Evolutionary conservation across 208 protist species (phyloP), one percentile per base, ranked within the genome.

Genomic region (Phytomonas francai): DNA sequence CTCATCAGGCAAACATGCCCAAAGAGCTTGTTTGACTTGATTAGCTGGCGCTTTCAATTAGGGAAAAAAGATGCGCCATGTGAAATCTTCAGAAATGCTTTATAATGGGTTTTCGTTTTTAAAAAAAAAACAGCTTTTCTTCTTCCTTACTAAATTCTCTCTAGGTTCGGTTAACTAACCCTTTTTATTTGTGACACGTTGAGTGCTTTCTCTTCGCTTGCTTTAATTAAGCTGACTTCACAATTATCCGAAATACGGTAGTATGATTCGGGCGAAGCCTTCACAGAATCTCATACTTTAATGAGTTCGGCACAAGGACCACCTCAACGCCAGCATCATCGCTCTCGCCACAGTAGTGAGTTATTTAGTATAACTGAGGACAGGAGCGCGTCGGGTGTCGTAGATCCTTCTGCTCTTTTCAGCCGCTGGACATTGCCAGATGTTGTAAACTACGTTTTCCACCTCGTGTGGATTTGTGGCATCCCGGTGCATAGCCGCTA

Each of bases 391-490:
- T 0, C 42, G 54, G 25, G 11, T n/a, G 12, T 16, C 42, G 25
- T 33, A 54, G 27, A 5, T 36, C 27, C 14, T 42, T 7, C 49
- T 45, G 8, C 39, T 11, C 39, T 45, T 14, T 45, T 45, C 11
- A 45, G 39, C 39, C 19, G 11, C 31, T 79, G 83, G 83, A 63
- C 66, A 0, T 14, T 45, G 9, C 11, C 39, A 19, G 87, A 88
- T 30, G 68, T 88, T 0, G 65, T 68, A 34, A 70, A 80, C 12
- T 77, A 91, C 59, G 54, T 94, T 42, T 88, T 91, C 59, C 68
- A 86, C 59, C 34, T 86, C 19, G 78, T 85, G 33, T 92, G 82
- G 83, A 70, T 87, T 0, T 94, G 81, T 59, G 79, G 82, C 30
- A 62, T 92, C 7, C 83, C 88, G 0, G 67, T 89, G 28, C 85